Percentiles rank a stretch among this genome's conserved stretches.
phyloP scores from a whole-genome alignment of 2,329 filamentous ascomycete genomes.

The Chaetoscypha palmicola region DNA sequence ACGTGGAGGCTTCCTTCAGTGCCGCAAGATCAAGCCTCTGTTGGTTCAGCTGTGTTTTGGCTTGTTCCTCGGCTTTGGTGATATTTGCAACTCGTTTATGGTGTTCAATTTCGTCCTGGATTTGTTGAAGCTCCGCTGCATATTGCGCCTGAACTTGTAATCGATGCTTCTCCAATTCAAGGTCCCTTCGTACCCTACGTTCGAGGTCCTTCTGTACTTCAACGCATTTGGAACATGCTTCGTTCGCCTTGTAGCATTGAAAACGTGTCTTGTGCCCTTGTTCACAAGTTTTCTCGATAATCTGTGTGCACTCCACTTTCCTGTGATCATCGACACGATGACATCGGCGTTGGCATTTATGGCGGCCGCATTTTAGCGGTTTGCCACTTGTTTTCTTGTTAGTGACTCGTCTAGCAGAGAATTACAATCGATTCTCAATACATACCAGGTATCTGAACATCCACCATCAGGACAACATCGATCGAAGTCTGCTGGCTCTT shows the following conservation, averaged over 20 bases:
- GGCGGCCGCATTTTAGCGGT: constrained; percentile 48
- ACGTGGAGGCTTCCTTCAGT: constrained; percentile 2
- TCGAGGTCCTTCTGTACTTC: constrained; percentile 8
- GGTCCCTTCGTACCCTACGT: constrained; percentile 1
- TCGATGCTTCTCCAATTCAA: constrained; percentile 2
- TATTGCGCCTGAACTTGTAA: constrained; percentile 5
- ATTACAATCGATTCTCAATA: constrained; percentile 8
- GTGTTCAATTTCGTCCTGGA: constrained; percentile 9
- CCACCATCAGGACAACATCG: constrained; percentile 60
- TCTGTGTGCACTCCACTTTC: constrained; percentile 40
- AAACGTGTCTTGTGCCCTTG: constrained; percentile 39
- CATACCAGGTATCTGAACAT: constrained; percentile 56
- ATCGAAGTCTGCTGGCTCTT: constrained; percentile 49
- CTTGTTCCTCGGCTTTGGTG: constrained; percentile 1
- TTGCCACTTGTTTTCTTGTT: constrained; percentile 35
- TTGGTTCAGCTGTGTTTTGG: constrained; percentile 8
- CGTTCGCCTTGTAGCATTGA: constrained; percentile 3
- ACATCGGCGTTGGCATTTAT: constrained; percentile 53
- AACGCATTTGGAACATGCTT: not conserved
- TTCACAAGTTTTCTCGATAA: constrained; percentile 42
- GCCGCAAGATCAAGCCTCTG: constrained; percentile 8
- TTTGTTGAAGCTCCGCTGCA: constrained; percentile 6
- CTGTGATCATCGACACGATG: constrained; percentile 53
- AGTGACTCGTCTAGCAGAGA: constrained; percentile 1
- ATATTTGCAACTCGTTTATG: constrained; percentile 7